These are phyloP conservation scores for Blepharisma japonicum DNA, from an alignment of 73 alveolate species.

Conservation along the genomic window DNA sequence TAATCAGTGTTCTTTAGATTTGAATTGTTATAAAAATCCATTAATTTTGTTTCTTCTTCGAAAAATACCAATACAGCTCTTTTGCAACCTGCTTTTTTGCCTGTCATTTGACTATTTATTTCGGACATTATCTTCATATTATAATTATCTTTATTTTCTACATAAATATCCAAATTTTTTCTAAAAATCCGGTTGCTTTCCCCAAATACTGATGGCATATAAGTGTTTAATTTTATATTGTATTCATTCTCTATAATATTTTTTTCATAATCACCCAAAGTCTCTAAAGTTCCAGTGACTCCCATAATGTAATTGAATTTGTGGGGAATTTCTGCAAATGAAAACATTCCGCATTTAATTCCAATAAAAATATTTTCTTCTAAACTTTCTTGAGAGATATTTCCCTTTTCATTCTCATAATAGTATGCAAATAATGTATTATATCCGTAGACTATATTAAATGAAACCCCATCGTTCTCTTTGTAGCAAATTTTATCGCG, in stretches of 20 bases:
- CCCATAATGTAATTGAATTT: constrained; percentile 39
- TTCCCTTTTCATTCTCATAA: constrained; percentile 31
- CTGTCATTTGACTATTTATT: too few species aligned
- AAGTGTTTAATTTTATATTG: constrained; percentile 30
- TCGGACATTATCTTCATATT: too few species aligned
- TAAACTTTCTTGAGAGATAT: constrained; percentile 29
- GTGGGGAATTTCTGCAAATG: constrained; percentile 52
- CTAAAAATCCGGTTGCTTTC: neutral
- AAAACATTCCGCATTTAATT: constrained; percentile 44
- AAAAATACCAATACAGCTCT: neutral
- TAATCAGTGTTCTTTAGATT: too few species aligned
- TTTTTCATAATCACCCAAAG: constrained; percentile 30
- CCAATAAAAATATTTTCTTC: constrained; percentile 36
- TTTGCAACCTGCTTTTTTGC: too few species aligned
- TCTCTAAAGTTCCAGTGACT: constrained; percentile 47
- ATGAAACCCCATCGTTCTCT: neutral
- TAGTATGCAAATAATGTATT: constrained; percentile 49
- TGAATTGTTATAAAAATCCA: neutral
- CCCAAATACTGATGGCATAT: constrained; percentile 45
- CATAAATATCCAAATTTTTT: constrained; percentile 29
- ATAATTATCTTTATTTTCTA: constrained; percentile 22
- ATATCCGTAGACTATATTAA: constrained; percentile 28
- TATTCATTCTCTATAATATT: constrained; percentile 30
- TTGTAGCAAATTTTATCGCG: too few species aligned
- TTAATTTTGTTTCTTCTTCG: constrained; percentile 20